phyloP scores from a whole-genome alignment of 345 rosid species.

The Aquilaria yunnanensis region DNA sequence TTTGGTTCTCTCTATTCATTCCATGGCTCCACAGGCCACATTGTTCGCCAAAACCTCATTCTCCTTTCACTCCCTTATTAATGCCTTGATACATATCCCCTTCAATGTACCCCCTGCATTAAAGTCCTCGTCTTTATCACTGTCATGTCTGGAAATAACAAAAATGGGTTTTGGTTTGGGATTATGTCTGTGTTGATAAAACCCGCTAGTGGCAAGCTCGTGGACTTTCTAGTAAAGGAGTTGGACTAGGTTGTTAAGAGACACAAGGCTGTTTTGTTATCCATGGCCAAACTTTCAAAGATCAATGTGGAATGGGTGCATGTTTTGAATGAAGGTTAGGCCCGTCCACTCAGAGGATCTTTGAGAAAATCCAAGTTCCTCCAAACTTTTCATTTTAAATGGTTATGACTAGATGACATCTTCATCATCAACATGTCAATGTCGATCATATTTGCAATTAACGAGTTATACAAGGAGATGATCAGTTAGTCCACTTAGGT shows the following conservation, averaged over 20 bases:
- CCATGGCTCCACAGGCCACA: no score
- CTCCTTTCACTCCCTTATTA: no score
- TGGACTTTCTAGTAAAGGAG: conserved; percentile 30
- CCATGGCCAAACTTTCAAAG: conserved; percentile 54
- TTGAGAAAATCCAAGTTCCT: conserved; percentile 99
- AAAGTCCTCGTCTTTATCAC: no score
- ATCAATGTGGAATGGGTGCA: conserved; percentile 91
- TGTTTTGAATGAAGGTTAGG: conserved; percentile 99
- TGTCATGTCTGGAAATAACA: no score
- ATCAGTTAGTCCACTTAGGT: conserved; percentile 65
- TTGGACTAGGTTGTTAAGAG: conserved; percentile 40
- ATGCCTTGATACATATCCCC: no score
- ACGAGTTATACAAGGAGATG: conserved; percentile 58
- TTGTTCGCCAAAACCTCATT: no score
- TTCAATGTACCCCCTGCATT: no score
- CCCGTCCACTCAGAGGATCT: conserved; percentile 90
- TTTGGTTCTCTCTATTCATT: no score
- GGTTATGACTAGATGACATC: conserved; percentile 82
- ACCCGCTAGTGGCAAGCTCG: no score
- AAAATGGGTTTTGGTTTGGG: no score
- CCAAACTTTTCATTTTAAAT: conserved; percentile 99
- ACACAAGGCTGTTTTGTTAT: conserved; percentile 53
- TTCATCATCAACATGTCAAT: conserved; percentile 95
- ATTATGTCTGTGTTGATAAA: no score
- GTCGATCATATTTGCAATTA: conserved; percentile 82